A percentile compares a stretch with the other conserved stretches of the same genome.
These are phyloP conservation scores for Fragilaria radians DNA, from an alignment of 108 stramenopile species.

Conservation along the genomic window DNA sequence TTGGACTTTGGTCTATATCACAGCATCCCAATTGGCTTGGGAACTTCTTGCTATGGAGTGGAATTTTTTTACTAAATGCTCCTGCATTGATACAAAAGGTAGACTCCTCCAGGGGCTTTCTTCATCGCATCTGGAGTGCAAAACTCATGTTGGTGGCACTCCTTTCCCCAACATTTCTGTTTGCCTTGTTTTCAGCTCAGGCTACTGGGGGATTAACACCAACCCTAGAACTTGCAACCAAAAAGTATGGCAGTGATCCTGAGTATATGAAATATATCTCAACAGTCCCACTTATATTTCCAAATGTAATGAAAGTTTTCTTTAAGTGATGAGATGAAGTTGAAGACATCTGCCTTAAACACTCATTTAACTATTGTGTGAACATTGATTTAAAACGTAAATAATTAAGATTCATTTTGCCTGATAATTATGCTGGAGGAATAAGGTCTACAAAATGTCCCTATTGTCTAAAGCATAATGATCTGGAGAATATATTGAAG, in stretches of 20 bases:
- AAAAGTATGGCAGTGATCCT: conserved; percentile 56
- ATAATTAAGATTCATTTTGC: too few relatives aligned
- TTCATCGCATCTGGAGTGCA: conserved; percentile 20
- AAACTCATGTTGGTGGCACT: conserved; percentile 33
- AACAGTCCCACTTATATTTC: conserved; percentile 48
- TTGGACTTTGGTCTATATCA: conserved; percentile 65
- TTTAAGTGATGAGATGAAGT: too few relatives aligned
- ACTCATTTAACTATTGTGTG: too few relatives aligned
- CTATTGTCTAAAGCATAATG: too few relatives aligned
- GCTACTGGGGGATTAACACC: conserved; percentile 46
- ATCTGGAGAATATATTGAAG: too few relatives aligned
- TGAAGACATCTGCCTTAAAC: too few relatives aligned
- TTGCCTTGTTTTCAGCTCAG: conserved; percentile 49
- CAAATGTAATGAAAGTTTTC: conserved; percentile 17
- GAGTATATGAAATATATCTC: conserved; percentile 38
- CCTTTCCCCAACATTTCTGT: conserved; percentile 55
- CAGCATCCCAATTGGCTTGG: conserved; percentile 87
- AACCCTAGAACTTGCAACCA: conserved; percentile 29
- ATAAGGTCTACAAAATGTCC: too few relatives aligned
- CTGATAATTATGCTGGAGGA: too few relatives aligned
- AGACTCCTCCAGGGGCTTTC: conserved; percentile 5
- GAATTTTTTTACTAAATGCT: conserved; percentile 65
- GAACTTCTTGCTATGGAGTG: conserved; percentile 64
- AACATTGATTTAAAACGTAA: too few relatives aligned
- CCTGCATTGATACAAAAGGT: conserved; percentile 33